These are phyloP conservation scores for Trichoderma gracile DNA, from an alignment of 2,329 filamentous ascomycete genomes.

Conservation along the genomic window DNA sequence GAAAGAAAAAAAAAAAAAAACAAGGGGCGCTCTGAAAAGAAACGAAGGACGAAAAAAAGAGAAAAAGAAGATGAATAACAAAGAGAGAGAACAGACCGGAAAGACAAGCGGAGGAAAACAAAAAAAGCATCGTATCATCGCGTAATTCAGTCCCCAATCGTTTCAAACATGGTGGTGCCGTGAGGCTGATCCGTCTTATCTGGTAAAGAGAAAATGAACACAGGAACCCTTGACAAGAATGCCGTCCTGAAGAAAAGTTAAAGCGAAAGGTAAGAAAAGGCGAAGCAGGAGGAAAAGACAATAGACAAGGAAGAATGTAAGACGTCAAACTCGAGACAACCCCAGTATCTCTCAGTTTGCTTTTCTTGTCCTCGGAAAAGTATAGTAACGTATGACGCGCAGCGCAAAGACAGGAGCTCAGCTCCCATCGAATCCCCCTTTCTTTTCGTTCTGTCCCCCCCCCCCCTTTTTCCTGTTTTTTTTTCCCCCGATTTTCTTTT, in stretches of 20 bases:
- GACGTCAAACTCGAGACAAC: not conserved
- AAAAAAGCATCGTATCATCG: constrained; percentile 29
- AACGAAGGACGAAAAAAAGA: not conserved
- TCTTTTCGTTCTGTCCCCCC: not conserved
- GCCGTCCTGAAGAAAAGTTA: constrained; percentile 2
- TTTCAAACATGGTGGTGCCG: constrained; percentile 38
- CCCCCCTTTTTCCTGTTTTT: not conserved
- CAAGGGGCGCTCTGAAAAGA: too few relatives aligned
- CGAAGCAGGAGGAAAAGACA: not conserved
- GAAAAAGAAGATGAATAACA: not conserved
- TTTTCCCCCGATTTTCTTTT: not conserved
- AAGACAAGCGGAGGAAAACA: constrained; percentile 24
- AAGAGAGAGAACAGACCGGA: not conserved
- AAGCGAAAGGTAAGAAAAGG: constrained; percentile 5
- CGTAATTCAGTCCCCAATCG: constrained; percentile 24
- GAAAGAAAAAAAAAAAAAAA: too few relatives aligned
- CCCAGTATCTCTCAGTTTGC: too few relatives aligned
- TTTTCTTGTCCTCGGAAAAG: too few relatives aligned
- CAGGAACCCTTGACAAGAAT: not conserved
- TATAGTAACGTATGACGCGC: too few relatives aligned
- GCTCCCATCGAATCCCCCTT: not conserved
- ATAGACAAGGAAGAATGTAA: not conserved
- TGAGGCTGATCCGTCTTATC: constrained; percentile 44
- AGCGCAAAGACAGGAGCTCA: too few relatives aligned
- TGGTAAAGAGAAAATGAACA: constrained; percentile 32